A percentile compares a stretch with the other conserved stretches of the same genome.
Evolutionary conservation across 1,284 basidiomycete genomes (phyloP).

Genomic region (Sphaerobolus stellatus): DNA sequence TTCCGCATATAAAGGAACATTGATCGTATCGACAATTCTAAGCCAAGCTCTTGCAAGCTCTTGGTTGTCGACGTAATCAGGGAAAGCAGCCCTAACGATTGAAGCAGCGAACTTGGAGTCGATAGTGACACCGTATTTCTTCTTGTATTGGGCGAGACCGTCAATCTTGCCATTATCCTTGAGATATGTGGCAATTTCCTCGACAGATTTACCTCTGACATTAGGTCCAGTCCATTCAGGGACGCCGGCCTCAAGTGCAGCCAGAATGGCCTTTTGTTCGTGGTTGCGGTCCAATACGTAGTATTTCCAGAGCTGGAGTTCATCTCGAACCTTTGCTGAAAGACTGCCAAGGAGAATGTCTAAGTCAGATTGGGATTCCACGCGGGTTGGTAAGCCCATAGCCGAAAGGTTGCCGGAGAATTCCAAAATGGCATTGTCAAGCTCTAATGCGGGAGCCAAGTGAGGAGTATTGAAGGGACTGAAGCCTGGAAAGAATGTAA

Average conservation of each 20-base stretch:
- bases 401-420: constrained; percentile 69
- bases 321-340: constrained; percentile 53
- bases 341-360: constrained; percentile 66
- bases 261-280: constrained; percentile 55
- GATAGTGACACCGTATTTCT: constrained; percentile 67
- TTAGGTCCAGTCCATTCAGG: constrained; percentile 57
- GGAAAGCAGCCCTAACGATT: constrained; percentile 69
- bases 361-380: constrained; percentile 69
- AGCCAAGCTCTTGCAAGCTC: constrained; percentile 71
- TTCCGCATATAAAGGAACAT: constrained; percentile 83
- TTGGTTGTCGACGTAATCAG: constrained; percentile 49
- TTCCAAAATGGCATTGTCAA: constrained; percentile 81
- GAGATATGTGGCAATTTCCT: constrained; percentile 67
- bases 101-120: constrained; percentile 62
- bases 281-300: constrained; percentile 78
- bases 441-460: constrained; percentile 81
- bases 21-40: constrained; percentile 78
- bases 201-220: constrained; percentile 58
- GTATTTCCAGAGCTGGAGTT: constrained; percentile 83
- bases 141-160: constrained; percentile 59
- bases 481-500: constrained; percentile 58
- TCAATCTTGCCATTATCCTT: constrained; percentile 54
- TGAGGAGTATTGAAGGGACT: constrained; percentile 89
- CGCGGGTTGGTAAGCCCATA: constrained; percentile 68
- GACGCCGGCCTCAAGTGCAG: constrained; percentile 46